Conservation (phyloP, 2,329 filamentous ascomycete species). For the Neoarthrinium moseri region DNA sequence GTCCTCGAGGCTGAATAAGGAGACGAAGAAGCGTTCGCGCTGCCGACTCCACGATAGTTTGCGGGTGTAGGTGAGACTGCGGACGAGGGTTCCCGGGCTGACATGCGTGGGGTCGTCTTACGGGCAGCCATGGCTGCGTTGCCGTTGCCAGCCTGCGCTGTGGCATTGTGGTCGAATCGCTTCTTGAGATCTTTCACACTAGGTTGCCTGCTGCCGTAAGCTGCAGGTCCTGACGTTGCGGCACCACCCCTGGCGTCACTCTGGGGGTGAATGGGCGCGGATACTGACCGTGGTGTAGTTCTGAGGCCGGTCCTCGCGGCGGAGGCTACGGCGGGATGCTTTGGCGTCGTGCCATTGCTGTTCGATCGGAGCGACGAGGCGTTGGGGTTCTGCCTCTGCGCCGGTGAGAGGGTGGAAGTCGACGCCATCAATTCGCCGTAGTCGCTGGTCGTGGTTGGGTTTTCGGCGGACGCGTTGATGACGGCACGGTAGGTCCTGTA, state of each 20-base stretch:
- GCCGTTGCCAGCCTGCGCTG: conserved; percentile 12
- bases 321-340: conserved; percentile 41
- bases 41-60: conserved; percentile 27
- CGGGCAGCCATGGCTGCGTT: conserved; percentile 30
- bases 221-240: conserved; percentile 25
- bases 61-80: conserved; percentile 31
- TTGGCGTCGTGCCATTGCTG: conserved; percentile 48
- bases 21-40: conserved; percentile 32
- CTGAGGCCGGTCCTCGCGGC: conserved; percentile 38
- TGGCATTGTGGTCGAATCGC: conserved; percentile 67
- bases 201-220: conserved; percentile 44
- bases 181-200: conserved; percentile 80
- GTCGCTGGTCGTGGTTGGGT: conserved; percentile 14
- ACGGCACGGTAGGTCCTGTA: conserved; percentile 47
- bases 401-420: conserved; percentile 26
- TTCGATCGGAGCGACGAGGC: conserved; percentile 41
- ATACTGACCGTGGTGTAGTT: conserved; percentile 50
- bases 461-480: conserved; percentile 17
- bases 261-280: conserved; percentile 52
- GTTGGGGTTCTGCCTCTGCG: conserved; percentile 40
- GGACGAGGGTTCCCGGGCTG: conserved; percentile 32
- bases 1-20: conserved; percentile 37
- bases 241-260: conserved; percentile 25
- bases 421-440: conserved; percentile 26
- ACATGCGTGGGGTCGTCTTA: conserved; percentile 31